A percentile compares a stretch with the other conserved stretches of the same genome.
Evolutionary conservation across 2,329 filamentous ascomycete genomes (phyloP).

Genomic region (Phialophora verrucosa): DNA sequence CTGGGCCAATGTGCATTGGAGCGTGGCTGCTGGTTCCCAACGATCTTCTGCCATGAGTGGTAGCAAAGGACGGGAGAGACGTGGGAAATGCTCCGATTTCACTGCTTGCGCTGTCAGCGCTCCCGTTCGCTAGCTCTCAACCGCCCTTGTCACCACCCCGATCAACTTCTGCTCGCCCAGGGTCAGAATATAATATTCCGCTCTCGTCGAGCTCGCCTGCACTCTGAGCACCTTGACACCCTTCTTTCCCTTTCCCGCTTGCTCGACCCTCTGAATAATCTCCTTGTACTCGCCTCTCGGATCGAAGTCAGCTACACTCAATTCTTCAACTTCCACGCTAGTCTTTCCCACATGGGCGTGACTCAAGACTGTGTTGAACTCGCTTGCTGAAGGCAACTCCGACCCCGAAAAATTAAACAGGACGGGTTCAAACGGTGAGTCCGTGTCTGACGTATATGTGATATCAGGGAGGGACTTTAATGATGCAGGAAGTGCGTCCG

Average conservation of each 20-base stretch:
- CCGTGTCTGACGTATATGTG: conserved; percentile 69
- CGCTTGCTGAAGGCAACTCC: conserved; percentile 54
- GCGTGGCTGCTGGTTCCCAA: not conserved
- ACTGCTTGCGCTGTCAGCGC: not conserved
- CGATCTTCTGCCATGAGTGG: not conserved
- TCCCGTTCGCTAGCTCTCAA: conserved; percentile 65
- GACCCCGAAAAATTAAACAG: conserved; percentile 65
- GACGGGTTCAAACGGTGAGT: conserved; percentile 83
- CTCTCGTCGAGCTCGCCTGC: conserved; percentile 54
- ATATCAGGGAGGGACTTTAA: conserved; percentile 67
- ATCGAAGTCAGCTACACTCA: conserved; percentile 76
- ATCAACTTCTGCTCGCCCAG: conserved; percentile 69
- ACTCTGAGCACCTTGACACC: conserved; percentile 75
- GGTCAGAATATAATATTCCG: conserved; percentile 79
- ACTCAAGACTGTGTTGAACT: conserved; percentile 70
- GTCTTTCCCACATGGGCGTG: conserved; percentile 45
- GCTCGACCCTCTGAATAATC: conserved; percentile 60
- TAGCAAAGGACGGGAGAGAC: not conserved
- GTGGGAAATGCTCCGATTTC: not conserved
- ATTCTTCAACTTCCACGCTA: conserved; percentile 62
- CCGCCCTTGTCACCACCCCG: conserved; percentile 76
- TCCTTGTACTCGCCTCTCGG: conserved; percentile 70
- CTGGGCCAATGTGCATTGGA: not conserved
- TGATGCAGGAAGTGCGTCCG: conserved; percentile 46
- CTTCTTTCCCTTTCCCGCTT: conserved; percentile 34